These are phyloP conservation scores for Phytopythium kandeliae DNA, from an alignment of 352 stramenopile species.

Conservation along the genomic window DNA sequence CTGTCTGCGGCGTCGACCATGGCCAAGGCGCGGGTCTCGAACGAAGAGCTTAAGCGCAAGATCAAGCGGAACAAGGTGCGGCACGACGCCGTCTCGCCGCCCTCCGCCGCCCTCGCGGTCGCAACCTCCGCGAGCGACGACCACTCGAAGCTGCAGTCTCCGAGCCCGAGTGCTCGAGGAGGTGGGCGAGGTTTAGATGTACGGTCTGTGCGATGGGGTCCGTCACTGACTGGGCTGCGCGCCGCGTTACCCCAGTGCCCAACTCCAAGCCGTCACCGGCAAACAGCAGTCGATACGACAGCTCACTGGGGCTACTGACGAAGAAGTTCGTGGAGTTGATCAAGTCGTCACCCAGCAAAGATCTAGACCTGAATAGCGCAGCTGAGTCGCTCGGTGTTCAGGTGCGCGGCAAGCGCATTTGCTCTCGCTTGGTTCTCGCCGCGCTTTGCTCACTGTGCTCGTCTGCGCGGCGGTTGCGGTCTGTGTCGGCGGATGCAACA, in stretches of 20 bases:
- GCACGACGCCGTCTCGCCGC: slow-evolving; percentile 21
- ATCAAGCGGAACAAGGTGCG: slow-evolving; percentile 53
- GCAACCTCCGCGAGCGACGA: slow-evolving; percentile 11
- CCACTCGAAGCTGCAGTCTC: slow-evolving; percentile 38
- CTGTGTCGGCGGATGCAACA: slow-evolving; percentile 10
- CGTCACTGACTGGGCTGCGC: not conserved
- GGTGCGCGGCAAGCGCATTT: slow-evolving; percentile 23
- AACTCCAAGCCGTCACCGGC: slow-evolving; percentile 57
- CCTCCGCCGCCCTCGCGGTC: slow-evolving; percentile 12
- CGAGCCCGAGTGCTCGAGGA: slow-evolving; percentile 38
- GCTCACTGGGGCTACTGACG: slow-evolving; percentile 93
- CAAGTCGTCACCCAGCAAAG: slow-evolving; percentile 77
- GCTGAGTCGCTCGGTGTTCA: slow-evolving; percentile 76
- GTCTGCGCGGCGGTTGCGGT: too few relatives aligned
- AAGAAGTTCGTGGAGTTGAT: slow-evolving; percentile 97
- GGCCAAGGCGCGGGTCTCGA: slow-evolving; percentile 52
- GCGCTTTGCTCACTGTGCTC: too few relatives aligned
- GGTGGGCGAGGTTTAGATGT: not conserved
- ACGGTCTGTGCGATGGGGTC: not conserved
- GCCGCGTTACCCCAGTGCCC: not conserved
- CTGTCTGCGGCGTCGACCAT: slow-evolving; percentile 12
- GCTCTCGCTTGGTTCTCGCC: too few relatives aligned
- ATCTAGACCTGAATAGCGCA: slow-evolving; percentile 94
- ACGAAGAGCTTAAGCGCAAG: slow-evolving; percentile 66
- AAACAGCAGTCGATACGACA: slow-evolving; percentile 90